These are phyloP conservation scores for Henckelia pumila DNA, from an alignment of 257 asterid genomes.

Conservation along the genomic window DNA sequence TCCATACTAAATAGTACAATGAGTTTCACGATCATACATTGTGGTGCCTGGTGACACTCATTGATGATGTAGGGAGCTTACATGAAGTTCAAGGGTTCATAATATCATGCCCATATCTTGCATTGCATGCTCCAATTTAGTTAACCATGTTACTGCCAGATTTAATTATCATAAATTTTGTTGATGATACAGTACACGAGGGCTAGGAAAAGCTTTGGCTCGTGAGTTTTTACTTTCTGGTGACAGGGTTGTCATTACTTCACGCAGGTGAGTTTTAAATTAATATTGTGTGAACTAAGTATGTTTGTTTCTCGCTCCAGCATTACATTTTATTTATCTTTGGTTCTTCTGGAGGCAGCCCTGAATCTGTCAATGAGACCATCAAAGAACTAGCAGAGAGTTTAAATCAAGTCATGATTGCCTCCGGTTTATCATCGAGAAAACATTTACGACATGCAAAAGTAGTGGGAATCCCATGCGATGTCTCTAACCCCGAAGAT, in stretches of 20 bases:
- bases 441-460: constrained; percentile 54
- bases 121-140: neutral
- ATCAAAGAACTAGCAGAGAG: constrained; percentile 74
- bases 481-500: constrained; percentile 88
- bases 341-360: constrained; percentile 51
- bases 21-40: neutral
- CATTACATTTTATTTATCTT: constrained; percentile 27
- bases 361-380: constrained; percentile 72
- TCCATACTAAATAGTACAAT: neutral
- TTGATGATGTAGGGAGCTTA: no score
- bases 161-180: constrained; percentile 19
- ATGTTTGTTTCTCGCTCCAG: constrained; percentile 4
- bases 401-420: constrained; percentile 50
- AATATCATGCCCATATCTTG: neutral
- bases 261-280: constrained; percentile 67
- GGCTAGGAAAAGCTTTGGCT: constrained; percentile 97
- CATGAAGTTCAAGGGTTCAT: constrained; percentile 1
- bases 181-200: constrained; percentile 76
- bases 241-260: constrained; percentile 80
- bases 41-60: neutral
- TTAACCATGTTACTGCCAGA: constrained; percentile 6
- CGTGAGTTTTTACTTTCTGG: constrained; percentile 95
- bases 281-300: constrained; percentile 21
- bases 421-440: constrained; percentile 46
- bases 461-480: constrained; percentile 84